Conservation (phyloP, 176 grass and related monocot species). For the Zea mays region DNA sequence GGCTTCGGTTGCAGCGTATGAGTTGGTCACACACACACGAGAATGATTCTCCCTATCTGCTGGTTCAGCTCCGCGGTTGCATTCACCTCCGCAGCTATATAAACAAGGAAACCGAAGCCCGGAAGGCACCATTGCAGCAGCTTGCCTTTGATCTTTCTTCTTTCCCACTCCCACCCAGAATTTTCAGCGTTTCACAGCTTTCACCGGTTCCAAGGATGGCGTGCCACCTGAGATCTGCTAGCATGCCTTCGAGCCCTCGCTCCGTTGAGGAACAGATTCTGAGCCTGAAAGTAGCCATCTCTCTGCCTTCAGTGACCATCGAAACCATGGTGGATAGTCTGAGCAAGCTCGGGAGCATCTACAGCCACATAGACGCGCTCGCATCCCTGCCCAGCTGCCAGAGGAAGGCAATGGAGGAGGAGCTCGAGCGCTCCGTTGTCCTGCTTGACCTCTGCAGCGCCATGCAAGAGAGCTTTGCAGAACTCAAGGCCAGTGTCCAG, state of each 20-base stretch:
- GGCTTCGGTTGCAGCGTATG: not conserved
- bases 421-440: slow-evolving; percentile 43
- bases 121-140: not conserved
- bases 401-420: slow-evolving; percentile 49
- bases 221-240: not conserved
- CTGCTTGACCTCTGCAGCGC: slow-evolving; percentile 48
- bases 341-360: slow-evolving; percentile 21
- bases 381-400: slow-evolving; percentile 45
- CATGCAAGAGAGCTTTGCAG: slow-evolving; percentile 32
- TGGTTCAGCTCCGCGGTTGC: not conserved
- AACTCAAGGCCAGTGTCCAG: slow-evolving; percentile 36
- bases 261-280: slow-evolving; percentile 23
- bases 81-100: not conserved
- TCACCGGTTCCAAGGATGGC: not conserved
- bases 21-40: slow-evolving; percentile 8
- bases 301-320: slow-evolving; percentile 6
- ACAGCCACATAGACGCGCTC: slow-evolving; percentile 33
- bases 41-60: slow-evolving; percentile 16
- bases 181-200: not conserved
- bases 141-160: not conserved
- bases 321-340: slow-evolving; percentile 18
- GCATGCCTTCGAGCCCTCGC: not conserved
- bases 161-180: not conserved
- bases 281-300: slow-evolving; percentile 18
- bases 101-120: not conserved